phyloP scores from a whole-genome alignment of 345 rosid species.

The Boechera retrofracta region DNA sequence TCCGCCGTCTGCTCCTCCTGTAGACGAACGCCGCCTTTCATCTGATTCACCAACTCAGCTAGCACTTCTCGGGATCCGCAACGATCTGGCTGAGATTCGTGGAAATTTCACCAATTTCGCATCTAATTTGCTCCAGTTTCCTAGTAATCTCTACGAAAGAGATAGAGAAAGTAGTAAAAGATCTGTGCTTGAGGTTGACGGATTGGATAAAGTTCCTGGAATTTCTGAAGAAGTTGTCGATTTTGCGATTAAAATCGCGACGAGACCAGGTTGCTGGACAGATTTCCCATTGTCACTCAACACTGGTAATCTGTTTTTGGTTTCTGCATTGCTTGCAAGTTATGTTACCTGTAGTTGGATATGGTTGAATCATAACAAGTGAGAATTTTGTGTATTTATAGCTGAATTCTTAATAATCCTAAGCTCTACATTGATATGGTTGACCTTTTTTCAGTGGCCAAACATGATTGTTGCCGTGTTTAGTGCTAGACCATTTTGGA shows the following conservation, averaged over 20 bases:
- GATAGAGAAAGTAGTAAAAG: conserved; percentile 17
- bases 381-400: too few species aligned
- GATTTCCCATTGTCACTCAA: conserved; percentile 63
- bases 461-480: too few species aligned
- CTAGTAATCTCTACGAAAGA: conserved; percentile 20
- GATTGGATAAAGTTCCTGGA: conserved; percentile 51
- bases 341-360: background rate
- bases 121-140: conserved; percentile 54
- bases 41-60: conserved; percentile 44
- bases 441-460: background rate
- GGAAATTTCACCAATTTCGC: conserved; percentile 73
- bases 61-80: conserved; percentile 60
- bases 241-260: conserved; percentile 59
- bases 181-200: background rate
- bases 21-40: background rate
- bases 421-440: background rate
- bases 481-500: background rate
- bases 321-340: too few species aligned
- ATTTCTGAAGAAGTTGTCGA: conserved; percentile 60
- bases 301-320: conserved; percentile 44
- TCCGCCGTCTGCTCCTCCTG: conserved; percentile 39
- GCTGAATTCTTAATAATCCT: too few species aligned
- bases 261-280: conserved; percentile 64
- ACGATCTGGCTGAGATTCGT: conserved; percentile 72
- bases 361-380: background rate